phyloP scores from a whole-genome alignment of 2,329 filamentous ascomycete species.

The Ceratocystis colombiana region DNA sequence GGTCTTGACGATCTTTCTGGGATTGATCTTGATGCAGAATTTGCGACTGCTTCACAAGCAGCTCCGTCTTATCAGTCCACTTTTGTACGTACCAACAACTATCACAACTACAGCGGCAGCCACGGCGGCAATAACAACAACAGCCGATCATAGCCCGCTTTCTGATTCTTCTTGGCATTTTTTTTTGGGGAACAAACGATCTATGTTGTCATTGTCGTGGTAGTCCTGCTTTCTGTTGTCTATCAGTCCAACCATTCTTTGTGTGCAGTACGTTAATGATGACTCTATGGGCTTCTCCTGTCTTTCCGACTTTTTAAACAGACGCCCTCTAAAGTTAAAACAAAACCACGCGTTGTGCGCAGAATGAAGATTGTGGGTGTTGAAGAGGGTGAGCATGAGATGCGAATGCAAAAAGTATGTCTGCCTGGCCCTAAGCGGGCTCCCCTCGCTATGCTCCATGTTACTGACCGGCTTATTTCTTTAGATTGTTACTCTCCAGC shows the following conservation, averaged over 20 bases:
- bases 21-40: conserved; percentile 25
- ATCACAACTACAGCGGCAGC: neutral
- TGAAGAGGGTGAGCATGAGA: conserved; percentile 17
- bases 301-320: conserved; percentile 7
- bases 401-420: conserved; percentile 21
- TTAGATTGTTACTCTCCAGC: conserved; percentile 70
- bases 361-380: conserved; percentile 24
- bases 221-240: no score
- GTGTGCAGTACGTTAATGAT: conserved; percentile 23
- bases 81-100: conserved; percentile 23
- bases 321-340: conserved; percentile 13
- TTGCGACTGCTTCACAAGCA: conserved; percentile 24
- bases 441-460: neutral
- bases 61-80: neutral
- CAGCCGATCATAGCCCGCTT: neutral
- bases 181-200: neutral
- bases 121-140: neutral
- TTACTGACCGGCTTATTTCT: neutral
- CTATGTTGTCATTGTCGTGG: neutral
- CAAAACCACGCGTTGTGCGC: conserved; percentile 21
- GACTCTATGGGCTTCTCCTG: conserved; percentile 6
- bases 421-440: neutral
- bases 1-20: conserved; percentile 22
- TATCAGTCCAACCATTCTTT: neutral
- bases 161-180: neutral